These are phyloP conservation scores for Astrothelium macrocarpum DNA, from an alignment of 495 filamentous ascomycete genomes.

Conservation along the genomic window DNA sequence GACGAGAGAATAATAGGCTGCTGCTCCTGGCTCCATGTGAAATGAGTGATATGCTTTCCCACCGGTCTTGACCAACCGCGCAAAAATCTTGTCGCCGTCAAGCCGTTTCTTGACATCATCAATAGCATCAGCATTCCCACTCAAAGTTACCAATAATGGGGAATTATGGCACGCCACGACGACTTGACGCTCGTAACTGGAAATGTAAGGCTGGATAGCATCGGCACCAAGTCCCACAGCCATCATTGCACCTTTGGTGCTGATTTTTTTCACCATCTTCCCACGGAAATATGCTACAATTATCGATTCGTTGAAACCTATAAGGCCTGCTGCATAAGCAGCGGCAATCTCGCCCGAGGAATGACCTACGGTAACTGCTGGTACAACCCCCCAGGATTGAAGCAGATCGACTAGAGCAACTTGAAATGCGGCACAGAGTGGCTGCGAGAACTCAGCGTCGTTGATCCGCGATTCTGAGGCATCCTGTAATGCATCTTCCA, in stretches of 20 bases:
- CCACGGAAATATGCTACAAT: slow-evolving; percentile 36
- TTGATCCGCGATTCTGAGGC: slow-evolving; percentile 16
- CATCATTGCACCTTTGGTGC: slow-evolving; percentile 19
- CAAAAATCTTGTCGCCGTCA: slow-evolving; percentile 1
- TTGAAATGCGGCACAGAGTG: slow-evolving; percentile 23
- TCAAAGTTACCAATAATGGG: slow-evolving; percentile 25
- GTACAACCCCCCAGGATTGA: slow-evolving; percentile 22
- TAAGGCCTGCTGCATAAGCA: slow-evolving; percentile 46
- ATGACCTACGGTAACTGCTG: slow-evolving; percentile 44
- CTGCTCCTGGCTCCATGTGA: too few species aligned
- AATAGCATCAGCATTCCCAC: slow-evolving; percentile 23
- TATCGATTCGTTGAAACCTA: slow-evolving; percentile 40
- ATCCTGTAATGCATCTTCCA: slow-evolving; percentile 11
- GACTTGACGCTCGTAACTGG: background rate
- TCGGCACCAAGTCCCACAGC: slow-evolving; percentile 12
- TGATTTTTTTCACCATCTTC: background rate
- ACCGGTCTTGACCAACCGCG: background rate
- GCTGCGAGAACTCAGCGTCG: slow-evolving; percentile 15
- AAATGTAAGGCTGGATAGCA: background rate
- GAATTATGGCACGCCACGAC: slow-evolving; percentile 29
- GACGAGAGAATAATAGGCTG: too few species aligned
- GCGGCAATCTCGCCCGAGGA: slow-evolving; percentile 57
- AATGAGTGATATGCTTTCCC: slow-evolving; percentile 41
- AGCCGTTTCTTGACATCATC: background rate
- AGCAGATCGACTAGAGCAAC: slow-evolving; percentile 21